phyloP scores from a whole-genome alignment of 73 alveolate genomes.

The Paramecium caudatum region DNA sequence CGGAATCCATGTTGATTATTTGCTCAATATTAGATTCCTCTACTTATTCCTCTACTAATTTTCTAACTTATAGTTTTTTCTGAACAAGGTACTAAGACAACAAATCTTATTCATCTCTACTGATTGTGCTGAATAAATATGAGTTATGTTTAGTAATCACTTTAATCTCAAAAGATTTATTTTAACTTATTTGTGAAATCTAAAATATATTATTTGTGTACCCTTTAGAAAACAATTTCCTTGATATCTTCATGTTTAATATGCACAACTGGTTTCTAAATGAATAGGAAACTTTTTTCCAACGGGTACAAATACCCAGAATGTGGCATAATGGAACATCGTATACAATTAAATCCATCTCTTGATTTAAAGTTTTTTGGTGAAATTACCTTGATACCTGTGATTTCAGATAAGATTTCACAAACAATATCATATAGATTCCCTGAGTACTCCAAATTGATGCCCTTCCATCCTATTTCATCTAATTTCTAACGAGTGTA shows the following conservation, averaged over 20 bases:
- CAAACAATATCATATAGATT: conserved; percentile 2
- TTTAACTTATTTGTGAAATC: background rate
- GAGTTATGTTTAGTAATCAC: background rate
- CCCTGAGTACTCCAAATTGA: background rate
- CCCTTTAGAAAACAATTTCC: conserved; percentile 44
- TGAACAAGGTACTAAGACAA: background rate
- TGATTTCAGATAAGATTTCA: conserved; percentile 17
- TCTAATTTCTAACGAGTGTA: conserved; percentile 29
- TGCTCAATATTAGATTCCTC: background rate
- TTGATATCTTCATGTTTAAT: conserved; percentile 46
- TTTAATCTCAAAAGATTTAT: conserved; percentile 29
- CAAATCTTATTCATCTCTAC: background rate
- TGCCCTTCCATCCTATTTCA: conserved; percentile 47
- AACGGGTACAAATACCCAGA: conserved; percentile 19
- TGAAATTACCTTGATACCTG: conserved; percentile 37
- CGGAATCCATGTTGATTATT: conserved; percentile 47
- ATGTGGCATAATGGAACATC: conserved; percentile 58
- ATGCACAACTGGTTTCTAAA: conserved; percentile 25
- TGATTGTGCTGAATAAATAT: background rate
- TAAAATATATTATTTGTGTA: background rate
- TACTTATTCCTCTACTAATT: background rate
- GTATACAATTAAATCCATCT: conserved; percentile 21
- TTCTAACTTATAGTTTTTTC: background rate
- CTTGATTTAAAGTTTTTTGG: conserved; percentile 30
- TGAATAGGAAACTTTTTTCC: conserved; percentile 7